Conservation (phyloP, 1,139 yeast genomes). For the Hemisphaericaspora subhashii region DNA sequence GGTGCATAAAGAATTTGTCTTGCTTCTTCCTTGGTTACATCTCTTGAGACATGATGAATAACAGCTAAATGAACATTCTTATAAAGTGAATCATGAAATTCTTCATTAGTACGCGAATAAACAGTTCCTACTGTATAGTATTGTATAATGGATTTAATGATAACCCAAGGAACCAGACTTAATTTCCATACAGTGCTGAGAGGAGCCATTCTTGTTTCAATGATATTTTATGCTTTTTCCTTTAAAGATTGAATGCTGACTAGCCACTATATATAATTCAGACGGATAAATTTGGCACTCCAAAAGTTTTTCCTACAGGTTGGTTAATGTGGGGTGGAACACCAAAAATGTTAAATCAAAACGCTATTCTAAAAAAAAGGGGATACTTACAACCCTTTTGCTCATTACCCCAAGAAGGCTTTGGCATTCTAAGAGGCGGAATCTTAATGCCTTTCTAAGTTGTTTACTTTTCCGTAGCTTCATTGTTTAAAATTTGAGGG, state of each 20-base stretch:
- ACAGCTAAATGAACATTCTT: conserved; percentile 29
- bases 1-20: conserved; percentile 13
- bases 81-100: conserved; percentile 26
- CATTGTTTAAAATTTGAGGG: too few species aligned
- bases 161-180: conserved; percentile 19
- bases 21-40: conserved; percentile 9
- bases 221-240: conserved; percentile 11
- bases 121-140: conserved; percentile 32
- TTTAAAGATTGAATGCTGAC: too few species aligned
- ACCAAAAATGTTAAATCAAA: not conserved
- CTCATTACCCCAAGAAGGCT: too few species aligned
- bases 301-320: too few species aligned
- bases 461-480: too few species aligned
- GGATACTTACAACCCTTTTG: too few species aligned
- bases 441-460: too few species aligned
- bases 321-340: too few species aligned
- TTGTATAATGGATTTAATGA: conserved; percentile 19
- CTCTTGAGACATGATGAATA: conserved; percentile 25
- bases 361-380: too few species aligned
- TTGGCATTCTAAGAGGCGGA: too few species aligned
- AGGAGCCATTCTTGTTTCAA: conserved; percentile 18
- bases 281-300: not conserved
- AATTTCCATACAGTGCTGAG: not conserved
- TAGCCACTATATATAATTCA: conserved; percentile 1
- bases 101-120: conserved; percentile 25